Evolutionary conservation across 176 grass and related monocot species (phyloP), one percentile per base, ranked within the genome.

Genomic region (Neostapfia colusana): DNA sequence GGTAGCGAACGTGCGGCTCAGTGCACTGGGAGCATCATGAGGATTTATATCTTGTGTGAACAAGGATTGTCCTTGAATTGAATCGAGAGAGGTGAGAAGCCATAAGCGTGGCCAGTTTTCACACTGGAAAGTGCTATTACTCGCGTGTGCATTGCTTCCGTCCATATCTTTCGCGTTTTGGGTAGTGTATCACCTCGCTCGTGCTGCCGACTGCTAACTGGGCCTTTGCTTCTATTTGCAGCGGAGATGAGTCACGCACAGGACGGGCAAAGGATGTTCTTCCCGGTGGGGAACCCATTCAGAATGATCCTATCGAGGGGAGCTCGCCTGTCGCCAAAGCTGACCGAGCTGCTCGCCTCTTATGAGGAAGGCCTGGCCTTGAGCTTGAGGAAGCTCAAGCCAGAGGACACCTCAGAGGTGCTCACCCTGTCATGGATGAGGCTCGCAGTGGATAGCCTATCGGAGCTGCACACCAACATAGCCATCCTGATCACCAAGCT

Each of bases 361-460:
- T 90, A 90, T 16, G 95, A 99, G 73, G 65, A 92, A 40, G 74
- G 83, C 15, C 42, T 99, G 71, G 65, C 87, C 20, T 45, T 42
- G 41, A 86, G 57, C 45, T 74, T 99, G 65, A 87, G 78, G 78
- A 94, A 84, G 71, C 85, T 95, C 23, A 88, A 81, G 45, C 87
- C 87, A 1, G 80, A 92, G 25, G 63, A 76, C 31, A 10, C 67
- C 31, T 84, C 78, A 0, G 87, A 95, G 4, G 72, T 99, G 4
- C 77, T 92, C 61, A 87, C 84, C 38, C 74, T 95, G 58, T 69
- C 76, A 41, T 95, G 91, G 91, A 92, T 92, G 87, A 86, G 28
- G 62, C 82, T 80, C 11, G 89, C 91, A 0, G 65, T 98, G 54
- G 80, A 86, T 21, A 70, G 80, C 59, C 80, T 95, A 50, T 86